phyloP scores from a whole-genome alignment of 768 basidiomycete genomes.

The Collybia nuda region DNA sequence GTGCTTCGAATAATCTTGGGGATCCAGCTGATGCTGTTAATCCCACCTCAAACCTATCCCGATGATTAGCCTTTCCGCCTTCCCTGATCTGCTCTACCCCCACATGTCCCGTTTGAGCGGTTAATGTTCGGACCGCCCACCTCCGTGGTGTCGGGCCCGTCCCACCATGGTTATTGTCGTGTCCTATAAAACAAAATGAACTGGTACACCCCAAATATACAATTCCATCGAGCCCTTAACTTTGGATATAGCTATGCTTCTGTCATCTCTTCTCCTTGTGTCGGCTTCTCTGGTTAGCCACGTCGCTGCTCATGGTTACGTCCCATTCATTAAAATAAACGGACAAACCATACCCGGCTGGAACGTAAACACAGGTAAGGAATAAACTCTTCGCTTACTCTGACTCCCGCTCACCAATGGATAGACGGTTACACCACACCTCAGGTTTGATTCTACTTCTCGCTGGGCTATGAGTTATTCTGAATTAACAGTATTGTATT shows the following conservation, averaged over 20 bases:
- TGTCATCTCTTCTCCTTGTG: not conserved
- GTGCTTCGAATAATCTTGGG: too few relatives aligned
- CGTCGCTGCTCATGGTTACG: slow-evolving; percentile 34
- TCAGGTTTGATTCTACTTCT: not conserved
- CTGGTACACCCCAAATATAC: not conserved
- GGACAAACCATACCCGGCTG: slow-evolving; percentile 32
- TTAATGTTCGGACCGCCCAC: too few relatives aligned
- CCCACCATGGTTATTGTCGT: not conserved
- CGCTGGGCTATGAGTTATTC: too few relatives aligned
- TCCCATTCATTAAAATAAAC: slow-evolving; percentile 31
- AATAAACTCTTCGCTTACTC: too few relatives aligned
- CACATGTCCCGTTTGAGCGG: too few relatives aligned
- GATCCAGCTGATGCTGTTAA: too few relatives aligned
- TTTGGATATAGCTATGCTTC: not conserved
- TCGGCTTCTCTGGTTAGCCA: slow-evolving; percentile 6
- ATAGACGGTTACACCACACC: slow-evolving; percentile 1
- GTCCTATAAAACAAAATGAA: not conserved
- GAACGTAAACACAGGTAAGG: slow-evolving; percentile 28
- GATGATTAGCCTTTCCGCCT: too few relatives aligned
- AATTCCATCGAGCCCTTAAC: not conserved
- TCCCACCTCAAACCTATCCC: too few relatives aligned
- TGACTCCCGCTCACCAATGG: too few relatives aligned
- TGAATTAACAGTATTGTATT: not conserved
- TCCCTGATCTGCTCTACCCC: too few relatives aligned
- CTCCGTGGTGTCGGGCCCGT: too few relatives aligned